A percentile compares a stretch with the other conserved stretches of the same genome.
These are phyloP conservation scores for Sphaerulina vaccinii DNA, from an alignment of 2,329 filamentous ascomycete genomes.

Conservation along the genomic window DNA sequence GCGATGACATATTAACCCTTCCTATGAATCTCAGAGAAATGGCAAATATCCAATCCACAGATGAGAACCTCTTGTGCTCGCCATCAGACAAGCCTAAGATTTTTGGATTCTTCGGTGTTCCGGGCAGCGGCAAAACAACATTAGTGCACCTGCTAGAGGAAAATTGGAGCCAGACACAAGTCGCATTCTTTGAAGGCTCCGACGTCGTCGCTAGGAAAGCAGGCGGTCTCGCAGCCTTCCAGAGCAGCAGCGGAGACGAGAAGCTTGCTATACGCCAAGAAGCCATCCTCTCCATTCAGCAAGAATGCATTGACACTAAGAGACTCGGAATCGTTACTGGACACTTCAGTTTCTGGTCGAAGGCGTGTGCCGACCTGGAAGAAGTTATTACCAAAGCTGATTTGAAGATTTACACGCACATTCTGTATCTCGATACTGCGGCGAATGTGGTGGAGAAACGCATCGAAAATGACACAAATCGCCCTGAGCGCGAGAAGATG, in stretches of 20 bases:
- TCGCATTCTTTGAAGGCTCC: constrained; percentile 55
- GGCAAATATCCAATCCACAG: background rate
- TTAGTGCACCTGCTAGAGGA: constrained; percentile 41
- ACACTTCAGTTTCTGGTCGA: constrained; percentile 57
- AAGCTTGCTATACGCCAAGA: constrained; percentile 42
- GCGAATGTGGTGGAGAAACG: constrained; percentile 40
- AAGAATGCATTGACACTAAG: constrained; percentile 38
- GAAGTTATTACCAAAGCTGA: constrained; percentile 48
- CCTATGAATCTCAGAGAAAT: background rate
- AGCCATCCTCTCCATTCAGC: constrained; percentile 49
- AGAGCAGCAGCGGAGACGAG: constrained; percentile 38
- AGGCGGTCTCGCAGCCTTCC: constrained; percentile 53
- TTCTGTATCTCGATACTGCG: constrained; percentile 55
- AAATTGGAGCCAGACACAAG: constrained; percentile 37
- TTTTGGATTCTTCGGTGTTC: constrained; percentile 57
- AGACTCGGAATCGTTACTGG: constrained; percentile 53
- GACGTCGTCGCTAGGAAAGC: constrained; percentile 45
- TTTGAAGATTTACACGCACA: constrained; percentile 53
- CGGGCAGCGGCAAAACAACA: constrained; percentile 55
- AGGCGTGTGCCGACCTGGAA: constrained; percentile 26
- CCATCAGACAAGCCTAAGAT: constrained; percentile 32
- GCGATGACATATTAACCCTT: background rate
- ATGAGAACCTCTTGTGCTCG: background rate
- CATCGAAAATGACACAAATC: background rate
- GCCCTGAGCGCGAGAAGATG: background rate